These are phyloP conservation scores for Venturiaceae sp. DNA, from an alignment of 2,329 filamentous ascomycete species.

Conservation along the genomic window DNA sequence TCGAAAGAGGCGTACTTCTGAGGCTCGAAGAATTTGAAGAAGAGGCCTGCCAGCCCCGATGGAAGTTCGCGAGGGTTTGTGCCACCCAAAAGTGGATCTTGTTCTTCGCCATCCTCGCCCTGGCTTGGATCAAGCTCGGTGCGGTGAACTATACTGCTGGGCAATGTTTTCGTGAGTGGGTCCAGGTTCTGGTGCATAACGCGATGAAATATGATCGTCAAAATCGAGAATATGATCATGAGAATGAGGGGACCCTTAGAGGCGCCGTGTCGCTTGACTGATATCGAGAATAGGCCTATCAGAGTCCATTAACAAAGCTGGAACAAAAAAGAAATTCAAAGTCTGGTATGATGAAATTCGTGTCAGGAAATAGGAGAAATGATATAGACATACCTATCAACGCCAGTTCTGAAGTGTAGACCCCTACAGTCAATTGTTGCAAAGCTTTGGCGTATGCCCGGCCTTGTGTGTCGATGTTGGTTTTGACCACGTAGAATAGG, in stretches of 20 bases:
- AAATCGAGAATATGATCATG: constrained; percentile 29
- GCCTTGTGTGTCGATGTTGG: constrained; percentile 10
- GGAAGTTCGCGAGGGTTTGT: background rate
- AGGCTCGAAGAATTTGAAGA: constrained; percentile 5
- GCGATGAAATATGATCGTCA: constrained; percentile 30
- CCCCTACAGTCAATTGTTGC: constrained; percentile 9
- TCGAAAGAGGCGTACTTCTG: constrained; percentile 1
- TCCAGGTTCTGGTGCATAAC: constrained; percentile 4
- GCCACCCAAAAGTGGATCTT: background rate
- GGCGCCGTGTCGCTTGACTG: constrained; percentile 6
- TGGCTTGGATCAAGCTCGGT: background rate
- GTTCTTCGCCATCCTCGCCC: background rate
- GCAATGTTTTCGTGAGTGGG: constrained; percentile 20
- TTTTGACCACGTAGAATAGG: constrained; percentile 8
- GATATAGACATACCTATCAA: too few relatives aligned
- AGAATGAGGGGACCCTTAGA: constrained; percentile 27
- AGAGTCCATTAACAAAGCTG: too few relatives aligned
- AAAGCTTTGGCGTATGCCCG: constrained; percentile 8
- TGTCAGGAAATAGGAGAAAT: too few relatives aligned
- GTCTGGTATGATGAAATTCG: too few relatives aligned
- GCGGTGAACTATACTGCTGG: constrained; percentile 17
- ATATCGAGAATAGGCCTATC: constrained; percentile 14
- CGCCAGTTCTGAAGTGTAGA: constrained; percentile 9
- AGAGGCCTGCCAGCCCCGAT: background rate
- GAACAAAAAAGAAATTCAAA: too few relatives aligned